phyloP scores from a whole-genome alignment of 176 grass and related monocot species.

The Dactylis glomerata region DNA sequence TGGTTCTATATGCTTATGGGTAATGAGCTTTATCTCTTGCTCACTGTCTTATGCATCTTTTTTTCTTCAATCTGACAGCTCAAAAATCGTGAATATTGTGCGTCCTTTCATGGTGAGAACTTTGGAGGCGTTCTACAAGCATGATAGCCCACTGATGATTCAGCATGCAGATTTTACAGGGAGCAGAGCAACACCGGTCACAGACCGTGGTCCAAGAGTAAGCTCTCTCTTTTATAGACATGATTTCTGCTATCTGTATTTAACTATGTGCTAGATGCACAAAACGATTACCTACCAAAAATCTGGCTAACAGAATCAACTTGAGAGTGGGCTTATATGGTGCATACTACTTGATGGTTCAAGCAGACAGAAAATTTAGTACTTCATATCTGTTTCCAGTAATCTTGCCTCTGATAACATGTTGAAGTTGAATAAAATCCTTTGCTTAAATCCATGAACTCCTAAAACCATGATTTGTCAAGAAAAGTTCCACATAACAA shows the following conservation, averaged over 20 bases:
- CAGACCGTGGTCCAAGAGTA: slow-evolving; percentile 62
- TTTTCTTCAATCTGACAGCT: slow-evolving; percentile 36
- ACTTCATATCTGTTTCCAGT: not conserved
- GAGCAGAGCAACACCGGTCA: slow-evolving; percentile 38
- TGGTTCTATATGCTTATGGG: not conserved
- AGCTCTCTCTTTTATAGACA: slow-evolving; percentile 21
- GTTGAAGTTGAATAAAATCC: not conserved
- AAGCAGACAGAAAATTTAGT: not conserved
- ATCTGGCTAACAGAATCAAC: not conserved
- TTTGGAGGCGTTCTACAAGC: slow-evolving; percentile 89
- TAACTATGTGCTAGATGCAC: too few relatives aligned
- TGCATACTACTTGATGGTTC: not conserved
- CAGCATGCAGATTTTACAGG: slow-evolving; percentile 52
- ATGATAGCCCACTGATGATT: slow-evolving; percentile 84
- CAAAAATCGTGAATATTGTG: slow-evolving; percentile 91
- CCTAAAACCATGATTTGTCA: not conserved
- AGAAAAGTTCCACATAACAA: too few relatives aligned
- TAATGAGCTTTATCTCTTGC: not conserved
- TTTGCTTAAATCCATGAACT: not conserved
- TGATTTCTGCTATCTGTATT: not conserved
- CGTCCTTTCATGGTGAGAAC: slow-evolving; percentile 85
- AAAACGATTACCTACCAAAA: not conserved
- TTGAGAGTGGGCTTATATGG: not conserved
- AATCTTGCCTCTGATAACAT: not conserved
- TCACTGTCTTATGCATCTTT: not conserved